Conservation (phyloP, 441 rosid species). For the Erodium moschatum region DNA sequence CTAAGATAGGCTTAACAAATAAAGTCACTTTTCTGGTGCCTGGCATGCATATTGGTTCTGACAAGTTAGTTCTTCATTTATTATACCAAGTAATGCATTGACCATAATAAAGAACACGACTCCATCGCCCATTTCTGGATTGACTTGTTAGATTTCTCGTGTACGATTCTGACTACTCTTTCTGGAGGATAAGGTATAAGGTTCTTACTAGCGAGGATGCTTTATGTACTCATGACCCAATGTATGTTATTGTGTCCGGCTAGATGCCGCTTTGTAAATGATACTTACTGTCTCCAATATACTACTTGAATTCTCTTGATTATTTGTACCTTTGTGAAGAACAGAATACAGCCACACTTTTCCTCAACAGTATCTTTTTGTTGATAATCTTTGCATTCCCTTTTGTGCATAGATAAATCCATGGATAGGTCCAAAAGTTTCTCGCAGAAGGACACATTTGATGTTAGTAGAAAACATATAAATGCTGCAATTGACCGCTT, state of each 20-base stretch:
- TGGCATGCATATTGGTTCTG: too few relatives aligned
- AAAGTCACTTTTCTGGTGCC: too few relatives aligned
- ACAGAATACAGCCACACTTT: background rate
- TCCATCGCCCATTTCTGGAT: too few relatives aligned
- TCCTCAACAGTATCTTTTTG: background rate
- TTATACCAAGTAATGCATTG: too few relatives aligned
- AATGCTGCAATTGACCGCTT: slow-evolving; percentile 80
- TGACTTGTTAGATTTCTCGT: too few relatives aligned
- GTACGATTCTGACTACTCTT: too few relatives aligned
- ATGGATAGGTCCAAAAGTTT: slow-evolving; percentile 58
- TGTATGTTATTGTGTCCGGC: background rate
- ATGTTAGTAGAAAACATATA: slow-evolving; percentile 78
- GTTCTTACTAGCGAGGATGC: background rate
- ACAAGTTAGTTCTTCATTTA: too few relatives aligned
- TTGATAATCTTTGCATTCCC: slow-evolving; percentile 13
- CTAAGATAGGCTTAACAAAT: background rate
- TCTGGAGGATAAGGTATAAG: too few relatives aligned
- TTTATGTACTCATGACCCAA: background rate
- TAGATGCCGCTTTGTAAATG: background rate
- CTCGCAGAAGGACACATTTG: slow-evolving; percentile 64
- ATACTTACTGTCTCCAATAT: background rate
- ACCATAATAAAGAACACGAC: too few relatives aligned
- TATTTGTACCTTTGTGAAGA: background rate
- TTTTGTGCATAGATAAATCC: slow-evolving; percentile 41
- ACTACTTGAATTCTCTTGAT: background rate